Percentiles rank a stretch among this genome's conserved stretches.
Conservation (phyloP, 1,284 basidiomycete species). For the Schizopora paradoxa region DNA sequence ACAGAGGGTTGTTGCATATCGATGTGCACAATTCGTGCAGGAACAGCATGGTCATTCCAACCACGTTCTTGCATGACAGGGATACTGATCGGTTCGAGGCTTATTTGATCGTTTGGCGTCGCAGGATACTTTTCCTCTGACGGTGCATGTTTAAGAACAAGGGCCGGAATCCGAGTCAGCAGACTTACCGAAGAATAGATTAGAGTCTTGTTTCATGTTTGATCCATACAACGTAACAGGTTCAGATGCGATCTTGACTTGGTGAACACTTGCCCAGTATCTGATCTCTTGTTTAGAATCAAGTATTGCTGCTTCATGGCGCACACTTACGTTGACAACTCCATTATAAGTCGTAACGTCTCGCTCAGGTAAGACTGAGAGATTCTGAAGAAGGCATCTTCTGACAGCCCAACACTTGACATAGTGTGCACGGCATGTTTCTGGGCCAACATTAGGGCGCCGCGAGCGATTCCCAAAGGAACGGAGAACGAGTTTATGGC, state of each 20-base stretch:
- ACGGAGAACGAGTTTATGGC: slow-evolving; percentile 6
- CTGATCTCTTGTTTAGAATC: not conserved
- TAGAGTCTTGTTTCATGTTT: slow-evolving; percentile 9
- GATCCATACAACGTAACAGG: slow-evolving; percentile 4
- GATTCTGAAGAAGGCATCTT: slow-evolving; percentile 1
- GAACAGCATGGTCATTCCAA: too few relatives aligned
- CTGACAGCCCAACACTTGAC: not conserved
- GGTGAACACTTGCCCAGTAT: slow-evolving; percentile 6
- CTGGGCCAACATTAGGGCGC: slow-evolving; percentile 9
- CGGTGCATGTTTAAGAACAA: too few relatives aligned
- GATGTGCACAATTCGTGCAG: too few relatives aligned
- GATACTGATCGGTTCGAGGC: too few relatives aligned
- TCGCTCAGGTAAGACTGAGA: slow-evolving; percentile 2
- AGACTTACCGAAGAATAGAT: slow-evolving; percentile 8
- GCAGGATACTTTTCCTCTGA: too few relatives aligned
- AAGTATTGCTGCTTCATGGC: not conserved
- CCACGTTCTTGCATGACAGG: too few relatives aligned
- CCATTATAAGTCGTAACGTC: slow-evolving; percentile 1
- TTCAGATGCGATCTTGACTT: slow-evolving; percentile 8
- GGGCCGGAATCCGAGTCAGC: too few relatives aligned
- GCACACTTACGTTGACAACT: slow-evolving; percentile 4
- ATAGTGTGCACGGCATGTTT: not conserved
- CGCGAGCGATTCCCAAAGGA: slow-evolving; percentile 10
- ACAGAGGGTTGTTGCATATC: too few relatives aligned
- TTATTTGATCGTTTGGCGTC: too few relatives aligned